phyloP scores from a whole-genome alignment of 148 eudicot genomes.

The Chenopodium suecicum region DNA sequence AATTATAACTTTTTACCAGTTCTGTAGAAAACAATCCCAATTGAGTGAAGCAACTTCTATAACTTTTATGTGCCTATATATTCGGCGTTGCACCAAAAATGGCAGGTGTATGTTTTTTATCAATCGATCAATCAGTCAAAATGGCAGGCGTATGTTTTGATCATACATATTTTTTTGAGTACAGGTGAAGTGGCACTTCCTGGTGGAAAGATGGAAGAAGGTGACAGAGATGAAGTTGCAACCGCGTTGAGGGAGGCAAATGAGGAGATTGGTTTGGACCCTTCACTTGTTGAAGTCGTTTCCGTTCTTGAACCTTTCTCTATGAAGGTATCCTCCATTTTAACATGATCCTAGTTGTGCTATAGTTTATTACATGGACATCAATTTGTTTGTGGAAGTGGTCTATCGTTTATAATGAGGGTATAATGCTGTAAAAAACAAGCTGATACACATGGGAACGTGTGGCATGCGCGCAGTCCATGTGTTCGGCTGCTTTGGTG shows the following conservation, averaged over 20 bases:
- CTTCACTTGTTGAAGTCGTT: constrained; percentile 69
- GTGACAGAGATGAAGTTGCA: constrained; percentile 60
- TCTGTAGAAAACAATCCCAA: too few relatives aligned
- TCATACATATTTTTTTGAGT: constrained; percentile 3
- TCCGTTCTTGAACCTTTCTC: constrained; percentile 69
- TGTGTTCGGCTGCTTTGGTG: too few relatives aligned
- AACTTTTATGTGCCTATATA: too few relatives aligned
- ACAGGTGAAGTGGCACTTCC: constrained; percentile 93
- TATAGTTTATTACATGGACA: not conserved
- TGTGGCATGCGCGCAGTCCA: too few relatives aligned
- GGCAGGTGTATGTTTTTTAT: not conserved
- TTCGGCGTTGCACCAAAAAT: too few relatives aligned
- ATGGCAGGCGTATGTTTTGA: not conserved
- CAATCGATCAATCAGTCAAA: too few relatives aligned
- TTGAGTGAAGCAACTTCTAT: too few relatives aligned
- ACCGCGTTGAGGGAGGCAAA: constrained; percentile 86
- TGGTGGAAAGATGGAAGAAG: constrained; percentile 86
- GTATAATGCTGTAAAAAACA: not conserved
- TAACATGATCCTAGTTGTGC: not conserved
- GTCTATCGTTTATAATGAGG: not conserved
- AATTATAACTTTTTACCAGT: too few relatives aligned
- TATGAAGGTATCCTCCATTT: constrained; percentile 48
- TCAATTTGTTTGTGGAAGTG: not conserved
- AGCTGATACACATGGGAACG: too few relatives aligned
- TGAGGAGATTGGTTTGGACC: constrained; percentile 93